Conservation (phyloP, 2,329 filamentous ascomycete species). For the Cladophialophora exuberans region DNA sequence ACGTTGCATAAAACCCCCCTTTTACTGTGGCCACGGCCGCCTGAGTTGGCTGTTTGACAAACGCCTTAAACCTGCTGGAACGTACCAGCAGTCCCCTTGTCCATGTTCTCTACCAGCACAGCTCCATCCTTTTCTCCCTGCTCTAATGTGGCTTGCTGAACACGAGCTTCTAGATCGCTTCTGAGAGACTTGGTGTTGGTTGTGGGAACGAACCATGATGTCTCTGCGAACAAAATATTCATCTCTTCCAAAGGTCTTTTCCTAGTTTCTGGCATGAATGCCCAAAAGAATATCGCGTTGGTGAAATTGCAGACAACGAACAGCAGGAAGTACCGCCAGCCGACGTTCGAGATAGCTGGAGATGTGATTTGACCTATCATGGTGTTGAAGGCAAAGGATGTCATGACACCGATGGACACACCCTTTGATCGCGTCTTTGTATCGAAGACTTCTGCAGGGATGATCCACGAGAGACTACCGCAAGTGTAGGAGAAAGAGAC, state of each 20-base stretch:
- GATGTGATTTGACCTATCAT: constrained; percentile 71
- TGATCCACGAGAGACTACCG: constrained; percentile 67
- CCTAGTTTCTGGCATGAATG: constrained; percentile 67
- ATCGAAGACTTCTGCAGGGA: constrained; percentile 71
- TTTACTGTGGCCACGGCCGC: too few relatives aligned
- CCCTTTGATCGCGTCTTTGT: constrained; percentile 74
- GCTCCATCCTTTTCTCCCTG: too few relatives aligned
- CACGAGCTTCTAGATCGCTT: too few relatives aligned
- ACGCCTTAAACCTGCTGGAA: too few relatives aligned
- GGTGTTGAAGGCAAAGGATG: constrained; percentile 74
- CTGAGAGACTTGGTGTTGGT: too few relatives aligned
- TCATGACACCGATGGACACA: constrained; percentile 74
- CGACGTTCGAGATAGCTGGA: constrained; percentile 59
- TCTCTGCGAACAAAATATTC: constrained; percentile 68
- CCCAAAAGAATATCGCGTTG: constrained; percentile 70
- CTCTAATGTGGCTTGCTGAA: too few relatives aligned
- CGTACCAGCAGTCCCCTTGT: too few relatives aligned
- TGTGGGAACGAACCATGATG: constrained; percentile 65
- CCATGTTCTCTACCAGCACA: too few relatives aligned
- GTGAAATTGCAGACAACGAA: constrained; percentile 71
- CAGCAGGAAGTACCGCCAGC: constrained; percentile 62
- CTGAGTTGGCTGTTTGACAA: too few relatives aligned
- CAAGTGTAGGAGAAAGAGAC: constrained; percentile 73
- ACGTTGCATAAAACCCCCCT: too few relatives aligned
- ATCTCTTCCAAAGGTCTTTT: constrained; percentile 64